Conservation (phyloP, 1,284 basidiomycete genomes). For the Austropuccinia psidii region DNA sequence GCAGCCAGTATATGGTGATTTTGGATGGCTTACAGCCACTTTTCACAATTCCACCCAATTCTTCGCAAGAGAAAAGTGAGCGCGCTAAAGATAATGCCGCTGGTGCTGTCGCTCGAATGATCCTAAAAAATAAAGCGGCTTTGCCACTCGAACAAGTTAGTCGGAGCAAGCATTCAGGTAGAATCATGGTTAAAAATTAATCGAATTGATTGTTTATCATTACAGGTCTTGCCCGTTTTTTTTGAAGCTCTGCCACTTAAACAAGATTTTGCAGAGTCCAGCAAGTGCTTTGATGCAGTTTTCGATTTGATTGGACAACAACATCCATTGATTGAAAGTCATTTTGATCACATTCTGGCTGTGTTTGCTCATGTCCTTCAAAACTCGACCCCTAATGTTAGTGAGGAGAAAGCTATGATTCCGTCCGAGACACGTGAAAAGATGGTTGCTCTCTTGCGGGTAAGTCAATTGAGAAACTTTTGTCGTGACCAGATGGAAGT, state of each 20-base stretch:
- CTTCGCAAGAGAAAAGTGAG: slow-evolving; percentile 62
- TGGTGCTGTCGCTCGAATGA: slow-evolving; percentile 81
- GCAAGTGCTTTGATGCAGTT: slow-evolving; percentile 66
- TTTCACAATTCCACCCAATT: slow-evolving; percentile 62
- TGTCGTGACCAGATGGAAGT: not conserved
- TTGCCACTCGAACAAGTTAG: slow-evolving; percentile 71
- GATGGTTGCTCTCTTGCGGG: slow-evolving; percentile 65
- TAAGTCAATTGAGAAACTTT: not conserved
- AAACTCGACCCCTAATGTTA: slow-evolving; percentile 39
- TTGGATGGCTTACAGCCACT: slow-evolving; percentile 73
- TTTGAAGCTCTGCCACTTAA: slow-evolving; percentile 74
- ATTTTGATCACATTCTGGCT: slow-evolving; percentile 71
- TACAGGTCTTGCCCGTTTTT: slow-evolving; percentile 70
- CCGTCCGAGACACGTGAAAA: slow-evolving; percentile 66
- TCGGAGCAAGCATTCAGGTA: too few species aligned
- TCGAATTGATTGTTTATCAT: not conserved
- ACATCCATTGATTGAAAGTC: slow-evolving; percentile 59
- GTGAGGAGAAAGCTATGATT: slow-evolving; percentile 57
- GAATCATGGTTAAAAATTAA: too few species aligned
- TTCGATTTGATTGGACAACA: slow-evolving; percentile 77
- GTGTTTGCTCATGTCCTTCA: slow-evolving; percentile 77
- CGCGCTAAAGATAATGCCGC: slow-evolving; percentile 86
- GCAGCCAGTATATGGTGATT: slow-evolving; percentile 70
- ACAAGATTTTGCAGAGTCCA: slow-evolving; percentile 79
- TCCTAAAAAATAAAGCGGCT: slow-evolving; percentile 69